Evolutionary conservation across 1,284 basidiomycete species (phyloP).

Genomic region (Puccinia sorghi): DNA sequence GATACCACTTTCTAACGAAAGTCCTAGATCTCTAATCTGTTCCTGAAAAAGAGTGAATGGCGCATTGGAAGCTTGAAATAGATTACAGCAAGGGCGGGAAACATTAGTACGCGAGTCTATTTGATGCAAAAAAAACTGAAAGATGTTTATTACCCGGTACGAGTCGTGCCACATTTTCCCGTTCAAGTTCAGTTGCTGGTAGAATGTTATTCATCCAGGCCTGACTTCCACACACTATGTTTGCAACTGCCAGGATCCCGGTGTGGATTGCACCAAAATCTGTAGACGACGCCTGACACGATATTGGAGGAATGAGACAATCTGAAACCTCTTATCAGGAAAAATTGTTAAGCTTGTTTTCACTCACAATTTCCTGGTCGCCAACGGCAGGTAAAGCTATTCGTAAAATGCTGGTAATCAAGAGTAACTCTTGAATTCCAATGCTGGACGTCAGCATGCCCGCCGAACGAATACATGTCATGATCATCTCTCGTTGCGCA

Average conservation of each 20-base stretch:
- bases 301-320: background rate
- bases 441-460: constrained; percentile 67
- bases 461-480: constrained; percentile 74
- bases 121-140: background rate
- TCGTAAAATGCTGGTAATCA: constrained; percentile 71
- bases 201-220: constrained; percentile 60
- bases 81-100: background rate
- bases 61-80: constrained; percentile 32
- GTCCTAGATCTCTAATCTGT: constrained; percentile 41
- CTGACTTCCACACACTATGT: constrained; percentile 70
- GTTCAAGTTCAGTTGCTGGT: constrained; percentile 40
- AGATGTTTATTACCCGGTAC: constrained; percentile 29
- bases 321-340: background rate
- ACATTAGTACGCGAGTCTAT: background rate
- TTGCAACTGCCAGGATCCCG: constrained; percentile 74
- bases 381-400: constrained; percentile 70
- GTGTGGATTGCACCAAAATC: constrained; percentile 65
- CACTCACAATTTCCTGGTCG: constrained; percentile 72
- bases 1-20: constrained; percentile 30
- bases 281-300: constrained; percentile 40
- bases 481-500: constrained; percentile 75
- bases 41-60: constrained; percentile 45
- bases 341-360: constrained; percentile 34
- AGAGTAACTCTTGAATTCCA: constrained; percentile 72
- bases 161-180: constrained; percentile 32